Evolutionary conservation across 2,329 filamentous ascomycete species (phyloP).

Genomic region (Orbilia oligospora): DNA sequence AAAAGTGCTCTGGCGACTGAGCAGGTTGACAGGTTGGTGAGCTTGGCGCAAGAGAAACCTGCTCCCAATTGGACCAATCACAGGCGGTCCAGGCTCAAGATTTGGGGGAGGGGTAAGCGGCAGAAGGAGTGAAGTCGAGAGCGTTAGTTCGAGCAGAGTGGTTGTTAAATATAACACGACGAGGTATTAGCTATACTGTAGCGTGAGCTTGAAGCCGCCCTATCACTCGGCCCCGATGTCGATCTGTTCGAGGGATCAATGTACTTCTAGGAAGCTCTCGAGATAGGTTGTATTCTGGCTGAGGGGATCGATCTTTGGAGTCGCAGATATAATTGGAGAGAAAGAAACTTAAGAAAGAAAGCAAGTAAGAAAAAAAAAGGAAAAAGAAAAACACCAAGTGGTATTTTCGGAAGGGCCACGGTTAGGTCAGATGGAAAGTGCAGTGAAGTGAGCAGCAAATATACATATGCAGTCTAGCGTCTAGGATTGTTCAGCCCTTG

Average conservation of each 20-base stretch:
- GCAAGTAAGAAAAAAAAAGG: background rate
- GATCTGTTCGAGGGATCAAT: background rate
- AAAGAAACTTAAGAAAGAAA: background rate
- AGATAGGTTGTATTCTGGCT: background rate
- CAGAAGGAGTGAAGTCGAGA: slow-evolving; percentile 30
- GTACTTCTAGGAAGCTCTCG: background rate
- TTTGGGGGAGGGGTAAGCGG: slow-evolving; percentile 25
- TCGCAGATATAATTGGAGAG: background rate
- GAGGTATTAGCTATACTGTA: too few species aligned
- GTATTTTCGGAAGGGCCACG: slow-evolving; percentile 12
- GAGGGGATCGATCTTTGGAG: too few species aligned
- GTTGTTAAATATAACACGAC: background rate
- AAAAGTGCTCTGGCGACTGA: background rate
- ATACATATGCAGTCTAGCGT: slow-evolving; percentile 7
- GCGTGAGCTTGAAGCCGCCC: slow-evolving; percentile 26
- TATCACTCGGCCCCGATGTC: too few species aligned
- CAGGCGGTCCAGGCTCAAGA: background rate
- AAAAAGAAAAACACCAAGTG: slow-evolving; percentile 18
- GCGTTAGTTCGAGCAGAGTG: slow-evolving; percentile 13
- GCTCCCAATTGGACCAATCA: slow-evolving; percentile 6
- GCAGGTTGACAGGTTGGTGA: slow-evolving; percentile 30
- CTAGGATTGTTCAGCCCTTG: slow-evolving; percentile 27
- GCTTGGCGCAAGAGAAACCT: slow-evolving; percentile 28
- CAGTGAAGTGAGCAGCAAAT: slow-evolving; percentile 1
- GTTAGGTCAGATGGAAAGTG: background rate